Percentiles rank a stretch among this genome's conserved stretches.
phyloP scores from a whole-genome alignment of 2,329 filamentous ascomycete genomes.

The Talaromyces atroroseus region DNA sequence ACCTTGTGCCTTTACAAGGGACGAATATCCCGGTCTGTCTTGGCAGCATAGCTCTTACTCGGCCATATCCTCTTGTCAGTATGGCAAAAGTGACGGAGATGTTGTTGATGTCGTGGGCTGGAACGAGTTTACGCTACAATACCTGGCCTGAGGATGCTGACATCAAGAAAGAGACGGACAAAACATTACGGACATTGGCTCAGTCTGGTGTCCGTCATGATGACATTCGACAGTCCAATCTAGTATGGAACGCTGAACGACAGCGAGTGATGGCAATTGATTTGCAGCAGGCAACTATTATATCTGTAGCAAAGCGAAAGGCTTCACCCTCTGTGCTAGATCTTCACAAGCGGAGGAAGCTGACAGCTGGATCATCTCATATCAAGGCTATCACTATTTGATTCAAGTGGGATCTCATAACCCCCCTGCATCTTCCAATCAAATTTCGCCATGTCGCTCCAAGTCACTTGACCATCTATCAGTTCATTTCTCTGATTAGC shows the following conservation, averaged over 20 bases:
- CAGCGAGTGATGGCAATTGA: background rate
- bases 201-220: background rate
- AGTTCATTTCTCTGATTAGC: background rate
- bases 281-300: background rate
- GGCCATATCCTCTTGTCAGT: constrained; percentile 5
- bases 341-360: no score
- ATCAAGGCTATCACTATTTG: no score
- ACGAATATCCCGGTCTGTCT: background rate
- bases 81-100: background rate
- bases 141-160: background rate
- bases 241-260: background rate
- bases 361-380: no score
- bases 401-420: no score
- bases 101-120: constrained; percentile 4
- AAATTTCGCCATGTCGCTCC: no score
- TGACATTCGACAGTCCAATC: background rate
- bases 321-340: no score
- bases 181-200: background rate
- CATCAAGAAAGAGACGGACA: background rate
- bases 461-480: background rate
- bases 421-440: no score
- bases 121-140: background rate
- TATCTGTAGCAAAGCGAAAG: no score
- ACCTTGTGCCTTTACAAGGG: background rate
- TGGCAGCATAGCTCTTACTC: background rate